These are phyloP conservation scores for Vitis vinifera DNA, from an alignment of 164 flowering plant genomes.

Conservation along the genomic window DNA sequence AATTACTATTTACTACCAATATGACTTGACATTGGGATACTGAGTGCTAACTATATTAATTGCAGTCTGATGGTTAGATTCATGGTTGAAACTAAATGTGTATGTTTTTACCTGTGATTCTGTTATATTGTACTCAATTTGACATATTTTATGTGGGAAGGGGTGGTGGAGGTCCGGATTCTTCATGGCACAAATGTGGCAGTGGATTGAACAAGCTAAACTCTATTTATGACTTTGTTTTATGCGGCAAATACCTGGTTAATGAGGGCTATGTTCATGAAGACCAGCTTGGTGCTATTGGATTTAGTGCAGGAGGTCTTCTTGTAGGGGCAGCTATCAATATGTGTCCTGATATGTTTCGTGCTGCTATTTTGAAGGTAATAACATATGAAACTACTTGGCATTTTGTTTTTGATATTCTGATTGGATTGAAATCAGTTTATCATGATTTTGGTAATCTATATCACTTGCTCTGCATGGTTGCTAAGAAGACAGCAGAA, in stretches of 20 bases:
- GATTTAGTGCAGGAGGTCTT: constrained; percentile 87
- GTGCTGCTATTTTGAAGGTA: constrained; percentile 80
- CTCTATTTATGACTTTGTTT: constrained; percentile 71
- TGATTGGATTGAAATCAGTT: background rate
- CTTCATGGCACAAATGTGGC: constrained; percentile 88
- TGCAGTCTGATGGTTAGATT: no score
- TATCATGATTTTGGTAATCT: no score
- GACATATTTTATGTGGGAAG: constrained; percentile 36
- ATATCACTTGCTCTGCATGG: no score
- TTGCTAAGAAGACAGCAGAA: no score
- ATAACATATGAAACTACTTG: background rate
- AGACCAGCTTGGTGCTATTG: constrained; percentile 62
- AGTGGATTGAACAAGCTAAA: constrained; percentile 63
- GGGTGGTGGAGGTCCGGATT: constrained; percentile 78
- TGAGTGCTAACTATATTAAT: no score
- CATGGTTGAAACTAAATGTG: no score
- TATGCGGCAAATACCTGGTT: constrained; percentile 72
- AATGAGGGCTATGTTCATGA: constrained; percentile 60
- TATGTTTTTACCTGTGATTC: no score
- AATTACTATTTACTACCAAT: no score
- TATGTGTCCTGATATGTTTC: constrained; percentile 60
- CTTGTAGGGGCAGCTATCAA: constrained; percentile 82
- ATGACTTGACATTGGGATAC: no score
- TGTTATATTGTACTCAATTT: background rate
- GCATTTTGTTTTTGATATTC: background rate